Conservation (phyloP, 345 rosid species). For the Dimocarpus longan region DNA sequence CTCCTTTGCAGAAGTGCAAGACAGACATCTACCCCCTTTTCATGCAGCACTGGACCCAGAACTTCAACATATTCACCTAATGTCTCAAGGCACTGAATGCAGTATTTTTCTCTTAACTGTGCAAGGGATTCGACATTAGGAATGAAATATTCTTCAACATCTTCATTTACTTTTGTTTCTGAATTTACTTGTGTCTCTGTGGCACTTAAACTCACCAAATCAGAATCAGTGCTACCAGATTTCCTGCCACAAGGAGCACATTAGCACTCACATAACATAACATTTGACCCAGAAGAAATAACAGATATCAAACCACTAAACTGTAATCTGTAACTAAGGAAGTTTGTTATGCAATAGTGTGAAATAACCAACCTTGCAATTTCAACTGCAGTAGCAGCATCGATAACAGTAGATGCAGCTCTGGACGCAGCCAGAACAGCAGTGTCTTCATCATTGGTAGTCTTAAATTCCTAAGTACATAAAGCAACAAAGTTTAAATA, state of each 20-base stretch:
- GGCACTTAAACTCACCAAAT: slow-evolving; percentile 36
- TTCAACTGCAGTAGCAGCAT: slow-evolving; percentile 81
- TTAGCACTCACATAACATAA: slow-evolving; percentile 26
- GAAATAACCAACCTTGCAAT: slow-evolving; percentile 67
- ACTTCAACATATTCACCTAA: slow-evolving; percentile 98
- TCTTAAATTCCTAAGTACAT: slow-evolving; percentile 59
- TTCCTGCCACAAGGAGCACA: slow-evolving; percentile 52
- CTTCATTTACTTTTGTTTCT: slow-evolving; percentile 51
- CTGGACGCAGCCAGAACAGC: slow-evolving; percentile 85
- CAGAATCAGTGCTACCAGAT: slow-evolving; percentile 32
- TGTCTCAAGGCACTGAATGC: slow-evolving; percentile 90
- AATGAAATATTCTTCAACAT: slow-evolving; percentile 61
- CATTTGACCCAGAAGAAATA: slow-evolving; percentile 12
- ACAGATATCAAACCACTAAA: slow-evolving; percentile 24
- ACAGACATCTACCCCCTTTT: slow-evolving; percentile 97
- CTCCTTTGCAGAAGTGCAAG: slow-evolving; percentile 70
- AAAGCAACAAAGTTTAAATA: background rate
- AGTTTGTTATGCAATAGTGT: background rate
- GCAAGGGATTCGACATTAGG: slow-evolving; percentile 74
- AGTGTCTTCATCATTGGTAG: slow-evolving; percentile 78
- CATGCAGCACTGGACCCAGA: slow-evolving; percentile 94
- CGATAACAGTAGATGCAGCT: slow-evolving; percentile 92
- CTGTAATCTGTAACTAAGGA: slow-evolving; percentile 7
- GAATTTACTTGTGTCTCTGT: slow-evolving; percentile 43
- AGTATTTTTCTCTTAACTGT: slow-evolving; percentile 84